Evolutionary conservation across 306 rosid species (phyloP).

Genomic region (Pyrus bretschneideri): DNA sequence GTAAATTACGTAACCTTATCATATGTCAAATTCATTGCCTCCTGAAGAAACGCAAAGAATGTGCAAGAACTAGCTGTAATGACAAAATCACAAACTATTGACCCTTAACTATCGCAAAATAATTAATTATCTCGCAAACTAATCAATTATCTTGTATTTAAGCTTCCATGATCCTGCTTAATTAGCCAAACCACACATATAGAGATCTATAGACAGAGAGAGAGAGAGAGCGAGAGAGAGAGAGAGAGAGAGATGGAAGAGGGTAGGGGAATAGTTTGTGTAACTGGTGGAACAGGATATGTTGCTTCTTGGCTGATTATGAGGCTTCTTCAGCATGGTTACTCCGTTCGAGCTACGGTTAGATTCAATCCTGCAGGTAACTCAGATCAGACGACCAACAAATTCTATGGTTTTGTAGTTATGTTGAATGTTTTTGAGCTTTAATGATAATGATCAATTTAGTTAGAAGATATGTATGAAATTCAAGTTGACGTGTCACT

Average conservation of each 20-base stretch:
- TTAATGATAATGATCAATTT: not conserved
- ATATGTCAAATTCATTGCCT: not conserved
- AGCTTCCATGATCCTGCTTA: not conserved
- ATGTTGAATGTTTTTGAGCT: not conserved
- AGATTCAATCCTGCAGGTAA: constrained; percentile 30
- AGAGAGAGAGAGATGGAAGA: constrained; percentile 19
- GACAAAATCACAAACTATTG: constrained; percentile 2
- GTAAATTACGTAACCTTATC: not conserved
- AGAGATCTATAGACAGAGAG: not conserved
- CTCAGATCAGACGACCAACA: not conserved
- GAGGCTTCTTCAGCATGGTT: constrained; percentile 54
- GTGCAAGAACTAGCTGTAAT: constrained; percentile 3
- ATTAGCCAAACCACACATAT: not conserved
- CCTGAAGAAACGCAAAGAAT: constrained; percentile 1
- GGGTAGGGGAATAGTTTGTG: constrained; percentile 48
- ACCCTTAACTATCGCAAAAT: not conserved
- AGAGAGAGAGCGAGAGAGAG: not conserved
- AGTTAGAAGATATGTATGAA: not conserved
- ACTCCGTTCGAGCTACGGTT: constrained; percentile 40
- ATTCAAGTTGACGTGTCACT: no score
- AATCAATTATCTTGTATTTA: not conserved
- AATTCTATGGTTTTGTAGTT: not conserved
- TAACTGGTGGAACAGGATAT: constrained; percentile 58
- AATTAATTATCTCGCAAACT: not conserved
- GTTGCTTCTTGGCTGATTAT: constrained; percentile 55